Conservation (phyloP, 805 yeast genomes). For the Wilhelminamyces savonicus region DNA sequence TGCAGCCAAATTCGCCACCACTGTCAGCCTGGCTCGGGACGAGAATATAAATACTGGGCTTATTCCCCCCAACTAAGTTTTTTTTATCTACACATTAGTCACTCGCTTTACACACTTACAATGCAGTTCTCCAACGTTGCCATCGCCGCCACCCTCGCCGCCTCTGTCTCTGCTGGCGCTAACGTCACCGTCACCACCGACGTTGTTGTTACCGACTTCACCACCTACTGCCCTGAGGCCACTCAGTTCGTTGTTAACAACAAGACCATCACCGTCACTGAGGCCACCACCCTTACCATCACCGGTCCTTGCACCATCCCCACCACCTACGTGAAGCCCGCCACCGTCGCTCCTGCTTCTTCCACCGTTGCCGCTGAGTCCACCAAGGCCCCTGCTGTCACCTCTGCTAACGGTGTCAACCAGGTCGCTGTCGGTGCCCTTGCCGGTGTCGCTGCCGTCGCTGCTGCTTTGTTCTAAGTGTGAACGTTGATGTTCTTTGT, state of each 20-base stretch:
- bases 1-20: too few relatives aligned
- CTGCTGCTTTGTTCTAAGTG: slow-evolving; percentile 2
- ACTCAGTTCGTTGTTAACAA: slow-evolving; percentile 62
- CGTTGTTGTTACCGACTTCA: slow-evolving; percentile 59
- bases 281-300: slow-evolving; percentile 76
- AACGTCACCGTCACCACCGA: slow-evolving; percentile 47
- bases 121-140: slow-evolving; percentile 34
- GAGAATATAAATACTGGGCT: too few relatives aligned
- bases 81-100: slow-evolving; percentile 6
- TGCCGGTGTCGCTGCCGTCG: slow-evolving; percentile 5
- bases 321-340: slow-evolving; percentile 28
- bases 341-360: slow-evolving; percentile 9
- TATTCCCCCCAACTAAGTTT: neutral
- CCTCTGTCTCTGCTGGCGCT: slow-evolving; percentile 36
- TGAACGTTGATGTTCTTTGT: too few relatives aligned
- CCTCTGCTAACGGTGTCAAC: slow-evolving; percentile 2
- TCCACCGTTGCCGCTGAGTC: slow-evolving; percentile 10
- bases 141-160: slow-evolving; percentile 37
- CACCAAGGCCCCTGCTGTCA: slow-evolving; percentile 16
- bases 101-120: slow-evolving; percentile 12
- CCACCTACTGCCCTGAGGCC: slow-evolving; percentile 79
- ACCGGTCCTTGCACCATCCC: slow-evolving; percentile 81
- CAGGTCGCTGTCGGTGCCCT: slow-evolving; percentile 7
- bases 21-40: too few relatives aligned
- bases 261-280: slow-evolving; percentile 69